Evolutionary conservation across 805 yeast species (phyloP), one percentile per base, ranked within the genome.

Genomic region (Metahyphopichia silvanorum): DNA sequence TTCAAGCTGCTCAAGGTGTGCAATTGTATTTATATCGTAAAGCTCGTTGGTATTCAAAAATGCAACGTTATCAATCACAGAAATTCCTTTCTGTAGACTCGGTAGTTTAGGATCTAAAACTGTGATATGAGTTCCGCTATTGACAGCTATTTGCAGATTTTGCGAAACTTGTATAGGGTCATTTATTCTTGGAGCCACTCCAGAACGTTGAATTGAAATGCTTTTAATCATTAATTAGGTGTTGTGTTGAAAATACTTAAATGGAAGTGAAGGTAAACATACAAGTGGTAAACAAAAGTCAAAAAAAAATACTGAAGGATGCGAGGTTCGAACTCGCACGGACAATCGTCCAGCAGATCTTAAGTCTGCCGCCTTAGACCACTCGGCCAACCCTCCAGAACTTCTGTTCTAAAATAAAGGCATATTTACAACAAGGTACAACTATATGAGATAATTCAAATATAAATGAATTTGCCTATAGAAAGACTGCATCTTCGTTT

Each of bases 271-370:
- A 21, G 23, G n/a, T 11, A 21, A 21, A 21, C 10, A 21, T 5
- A 11, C 10, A 21, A 11, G 23, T 12, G 10, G 5, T 21, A 21
- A 21, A 21, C 23, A 29, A 31, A 32, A 21, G n/a, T n/a, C n/a
- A n/a, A 32, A 37, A 51, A 54, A 50, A 48, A 38, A 46, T 49
- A 51, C 40, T 61, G 66, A 59, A 61, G 66, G 66, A 53, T 56
- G 66, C 67, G 66, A 60, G 66, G 64, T 60, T 61, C 68, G 68
- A 61, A 60, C 68, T 59, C 68, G 66, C 68, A 66, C 68, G 66
- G 66, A 58, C 65, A 57, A 43, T 40, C 43, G 63, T 58, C 66
- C 67, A 61, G 54, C 57, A 54, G 66, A 61, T 57, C 68, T 61
- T 60, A 60, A 61, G 66, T 61, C 68, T 55, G 57, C 66, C 66